These are phyloP conservation scores for Triticum urartu DNA, from an alignment of 176 grass and related monocot genomes.

Conservation along the genomic window DNA sequence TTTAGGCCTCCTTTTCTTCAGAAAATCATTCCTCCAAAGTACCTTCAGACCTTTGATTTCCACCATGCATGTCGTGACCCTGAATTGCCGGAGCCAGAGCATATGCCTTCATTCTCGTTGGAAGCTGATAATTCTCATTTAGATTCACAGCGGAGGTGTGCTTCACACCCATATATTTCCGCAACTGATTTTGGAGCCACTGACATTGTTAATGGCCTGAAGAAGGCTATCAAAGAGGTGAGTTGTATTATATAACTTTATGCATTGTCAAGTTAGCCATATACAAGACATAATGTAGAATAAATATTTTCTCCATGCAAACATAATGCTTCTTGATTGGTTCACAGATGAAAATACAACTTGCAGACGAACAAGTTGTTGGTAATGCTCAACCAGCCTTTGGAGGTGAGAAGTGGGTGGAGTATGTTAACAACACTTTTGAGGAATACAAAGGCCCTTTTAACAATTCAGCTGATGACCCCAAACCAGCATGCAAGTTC, in stretches of 20 bases:
- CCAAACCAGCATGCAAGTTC: slow-evolving; percentile 72
- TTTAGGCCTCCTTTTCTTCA: slow-evolving; percentile 65
- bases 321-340: slow-evolving; percentile 12
- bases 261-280: slow-evolving; percentile 16
- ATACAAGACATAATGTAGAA: not conserved
- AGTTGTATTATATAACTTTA: not conserved
- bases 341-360: slow-evolving; percentile 46
- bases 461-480: slow-evolving; percentile 59
- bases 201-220: slow-evolving; percentile 38
- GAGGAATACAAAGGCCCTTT: slow-evolving; percentile 36
- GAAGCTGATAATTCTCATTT: slow-evolving; percentile 44
- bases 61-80: slow-evolving; percentile 47
- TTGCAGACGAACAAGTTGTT: slow-evolving; percentile 6
- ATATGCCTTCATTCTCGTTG: slow-evolving; percentile 36
- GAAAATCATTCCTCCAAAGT: slow-evolving; percentile 53
- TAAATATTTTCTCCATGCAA: not conserved
- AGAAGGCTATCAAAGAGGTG: slow-evolving; percentile 43
- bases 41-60: slow-evolving; percentile 66
- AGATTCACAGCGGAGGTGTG: slow-evolving; percentile 33
- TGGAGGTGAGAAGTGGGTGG: slow-evolving; percentile 22
- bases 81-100: slow-evolving; percentile 20
- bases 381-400: slow-evolving; percentile 14
- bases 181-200: slow-evolving; percentile 54
- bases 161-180: slow-evolving; percentile 62
- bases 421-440: slow-evolving; percentile 45